Evolutionary conservation across 305 asterid species (phyloP), one percentile per base, ranked within the genome.

Genomic region (Coffea humblotiana): DNA sequence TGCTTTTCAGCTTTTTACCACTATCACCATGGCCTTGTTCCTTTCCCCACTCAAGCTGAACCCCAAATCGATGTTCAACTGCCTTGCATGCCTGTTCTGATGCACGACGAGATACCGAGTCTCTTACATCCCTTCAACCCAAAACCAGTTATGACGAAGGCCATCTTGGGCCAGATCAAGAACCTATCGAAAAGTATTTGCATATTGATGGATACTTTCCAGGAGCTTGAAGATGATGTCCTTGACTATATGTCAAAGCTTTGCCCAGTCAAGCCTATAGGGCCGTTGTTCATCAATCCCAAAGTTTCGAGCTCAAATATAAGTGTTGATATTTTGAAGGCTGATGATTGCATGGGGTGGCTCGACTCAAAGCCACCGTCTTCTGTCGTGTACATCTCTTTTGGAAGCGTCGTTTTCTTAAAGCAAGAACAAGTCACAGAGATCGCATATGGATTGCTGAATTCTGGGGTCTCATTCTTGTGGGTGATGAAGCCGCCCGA

Each of bases 351-450:
- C 29, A 21, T 84, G 4, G 90, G 61, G 4, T 93, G 94, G 95
- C 87, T 95, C 2, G 94, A 91, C 81, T 63, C 93, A 1, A 88
- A 88, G 69, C 83, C 91, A 9, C 29, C 71, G 32, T 76, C 84
- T 1, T 71, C 95, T 27, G 98, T 95, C 61, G 97, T 91, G 25
- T 93, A 95, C 86, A 82, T 95, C 32, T 92, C 97, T 21, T 92
- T 95, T 13, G 99, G 99, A 27, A 92, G 92, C 19, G 12, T 93
- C 2, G 97, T 92, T 0, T 72, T 75, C 1, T 45, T 92, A 86
- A 74, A 71, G 74, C 96, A 90, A 49, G 93, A 91, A 60, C 98
- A 95, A 60, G 80, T 90, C 1, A 84, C 91, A 8, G 98, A 95
- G 80, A 74, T 95, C 0, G 98, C 97, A 0, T 40, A 85, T 72